A percentile compares a stretch with the other conserved stretches of the same genome.
Evolutionary conservation across 2,329 filamentous ascomycete species (phyloP).

Genomic region (Colletotrichum spaethianum): DNA sequence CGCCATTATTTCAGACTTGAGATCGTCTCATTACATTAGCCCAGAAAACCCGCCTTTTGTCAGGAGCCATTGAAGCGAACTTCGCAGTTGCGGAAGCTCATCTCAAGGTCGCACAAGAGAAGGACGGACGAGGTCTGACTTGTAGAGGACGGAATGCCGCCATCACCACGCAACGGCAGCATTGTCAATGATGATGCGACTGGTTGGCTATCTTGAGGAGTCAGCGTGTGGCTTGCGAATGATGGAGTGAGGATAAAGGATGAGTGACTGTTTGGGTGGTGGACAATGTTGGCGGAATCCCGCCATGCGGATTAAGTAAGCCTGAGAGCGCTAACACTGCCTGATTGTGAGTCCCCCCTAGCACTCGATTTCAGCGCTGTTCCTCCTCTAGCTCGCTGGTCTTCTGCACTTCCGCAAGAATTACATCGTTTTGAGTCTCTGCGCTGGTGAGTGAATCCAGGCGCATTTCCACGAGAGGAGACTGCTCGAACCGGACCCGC

Average conservation of each 20-base stretch:
- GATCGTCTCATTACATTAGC: too few species aligned
- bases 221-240: too few species aligned
- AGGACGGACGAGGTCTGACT: background rate
- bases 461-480: background rate
- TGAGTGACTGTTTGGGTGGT: background rate
- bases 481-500: slow-evolving; percentile 9
- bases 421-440: background rate
- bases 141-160: background rate
- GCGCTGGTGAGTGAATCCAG: background rate
- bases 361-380: background rate
- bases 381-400: background rate
- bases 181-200: too few species aligned
- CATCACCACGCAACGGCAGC: background rate
- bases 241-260: background rate
- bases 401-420: background rate
- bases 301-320: slow-evolving; percentile 31
- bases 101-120: background rate
- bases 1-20: background rate
- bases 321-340: background rate
- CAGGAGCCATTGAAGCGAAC: background rate
- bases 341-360: background rate
- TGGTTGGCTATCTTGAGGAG: background rate
- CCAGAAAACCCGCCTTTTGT: too few species aligned
- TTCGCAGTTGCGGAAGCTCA: background rate
- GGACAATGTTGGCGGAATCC: slow-evolving; percentile 33